Evolutionary conservation across 805 yeast genomes (phyloP).

Genomic region (Metschnikowia henanensis): DNA sequence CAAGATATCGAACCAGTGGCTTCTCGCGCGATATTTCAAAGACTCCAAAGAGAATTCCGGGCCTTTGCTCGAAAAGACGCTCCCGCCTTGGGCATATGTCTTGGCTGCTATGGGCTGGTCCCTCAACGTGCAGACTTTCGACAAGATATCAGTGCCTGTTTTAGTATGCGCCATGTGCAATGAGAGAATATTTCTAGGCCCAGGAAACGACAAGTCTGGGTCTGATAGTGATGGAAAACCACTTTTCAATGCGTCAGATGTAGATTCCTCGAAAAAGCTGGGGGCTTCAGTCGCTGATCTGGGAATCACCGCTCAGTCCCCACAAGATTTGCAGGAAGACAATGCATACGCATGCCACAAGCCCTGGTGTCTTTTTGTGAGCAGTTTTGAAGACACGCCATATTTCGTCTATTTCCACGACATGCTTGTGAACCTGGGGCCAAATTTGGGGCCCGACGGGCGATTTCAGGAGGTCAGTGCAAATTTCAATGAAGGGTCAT

Average conservation of each 20-base stretch:
- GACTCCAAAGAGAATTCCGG: constrained; percentile 38
- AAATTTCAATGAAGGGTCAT: no score
- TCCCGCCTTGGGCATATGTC: constrained; percentile 34
- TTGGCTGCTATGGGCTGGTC: constrained; percentile 41
- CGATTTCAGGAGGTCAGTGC: constrained; percentile 22
- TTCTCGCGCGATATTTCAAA: constrained; percentile 28
- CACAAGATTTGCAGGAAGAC: no score
- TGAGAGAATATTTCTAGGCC: constrained; percentile 27
- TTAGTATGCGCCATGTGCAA: constrained; percentile 40
- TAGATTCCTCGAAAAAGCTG: no score
- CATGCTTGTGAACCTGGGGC: constrained; percentile 23
- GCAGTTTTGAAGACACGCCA: constrained; percentile 14
- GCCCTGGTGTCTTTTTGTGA: constrained; percentile 33
- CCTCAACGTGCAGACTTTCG: constrained; percentile 31
- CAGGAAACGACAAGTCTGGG: not conserved
- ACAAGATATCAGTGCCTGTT: constrained; percentile 26
- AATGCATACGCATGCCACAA: constrained; percentile 27
- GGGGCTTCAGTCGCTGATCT: no score
- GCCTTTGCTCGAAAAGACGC: constrained; percentile 19
- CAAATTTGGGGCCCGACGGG: constrained; percentile 27
- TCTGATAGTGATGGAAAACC: no score
- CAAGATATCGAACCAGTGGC: constrained; percentile 31
- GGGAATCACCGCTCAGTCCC: no score
- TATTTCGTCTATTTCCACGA: constrained; percentile 25
- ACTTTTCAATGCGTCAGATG: no score